These are phyloP conservation scores for Puya raimondii DNA, from an alignment of 176 grass and related monocot genomes.

Conservation along the genomic window DNA sequence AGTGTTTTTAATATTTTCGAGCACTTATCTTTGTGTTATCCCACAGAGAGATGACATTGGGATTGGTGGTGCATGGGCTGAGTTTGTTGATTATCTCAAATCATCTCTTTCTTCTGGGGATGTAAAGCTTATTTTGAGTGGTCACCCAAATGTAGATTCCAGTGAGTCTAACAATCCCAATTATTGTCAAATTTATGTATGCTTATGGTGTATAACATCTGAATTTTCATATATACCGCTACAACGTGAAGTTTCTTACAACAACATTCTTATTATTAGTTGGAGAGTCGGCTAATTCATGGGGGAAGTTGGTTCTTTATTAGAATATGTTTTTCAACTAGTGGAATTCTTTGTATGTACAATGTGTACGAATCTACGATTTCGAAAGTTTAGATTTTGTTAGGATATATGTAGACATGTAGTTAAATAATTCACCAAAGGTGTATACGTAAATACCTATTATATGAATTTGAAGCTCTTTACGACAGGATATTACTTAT, in stretches of 20 bases:
- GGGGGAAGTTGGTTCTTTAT: no score
- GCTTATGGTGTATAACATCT: background rate
- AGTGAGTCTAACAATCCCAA: background rate
- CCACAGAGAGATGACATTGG: slow-evolving; percentile 74
- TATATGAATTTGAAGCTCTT: background rate
- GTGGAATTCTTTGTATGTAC: no score
- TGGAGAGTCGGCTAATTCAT: background rate
- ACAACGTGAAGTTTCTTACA: background rate
- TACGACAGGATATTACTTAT: background rate
- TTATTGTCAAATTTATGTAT: background rate
- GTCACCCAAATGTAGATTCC: background rate
- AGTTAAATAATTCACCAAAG: no score
- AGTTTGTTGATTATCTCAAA: slow-evolving; percentile 71
- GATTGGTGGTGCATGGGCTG: slow-evolving; percentile 67
- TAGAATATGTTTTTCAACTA: no score
- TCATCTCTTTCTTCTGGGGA: slow-evolving; percentile 50
- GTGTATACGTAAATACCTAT: background rate
- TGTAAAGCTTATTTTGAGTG: slow-evolving; percentile 41
- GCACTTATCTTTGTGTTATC: background rate
- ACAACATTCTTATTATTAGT: background rate
- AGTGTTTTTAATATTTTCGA: background rate
- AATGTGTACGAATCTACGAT: no score
- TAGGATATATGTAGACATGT: no score
- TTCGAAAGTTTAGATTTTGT: no score
- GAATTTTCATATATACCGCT: background rate